Evolutionary conservation across 139 green algal species (phyloP).

Genomic region (Astrephomene gubernaculifera): DNA sequence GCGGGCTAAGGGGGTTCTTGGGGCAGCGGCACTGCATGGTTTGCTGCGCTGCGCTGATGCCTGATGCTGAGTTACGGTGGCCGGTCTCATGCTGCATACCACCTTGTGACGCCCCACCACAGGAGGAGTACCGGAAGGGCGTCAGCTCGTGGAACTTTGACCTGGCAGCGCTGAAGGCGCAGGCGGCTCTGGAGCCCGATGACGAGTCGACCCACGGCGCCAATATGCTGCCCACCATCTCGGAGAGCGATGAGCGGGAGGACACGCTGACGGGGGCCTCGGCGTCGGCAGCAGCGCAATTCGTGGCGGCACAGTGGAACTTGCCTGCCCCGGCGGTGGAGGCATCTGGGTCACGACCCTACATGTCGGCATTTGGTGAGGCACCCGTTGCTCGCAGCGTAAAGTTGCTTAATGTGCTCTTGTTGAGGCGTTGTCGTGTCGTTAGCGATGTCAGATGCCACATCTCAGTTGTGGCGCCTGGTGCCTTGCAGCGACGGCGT

Average conservation of each 20-base stretch:
- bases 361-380: conserved; percentile 26
- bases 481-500: not conserved
- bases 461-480: not conserved
- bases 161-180: conserved; percentile 86
- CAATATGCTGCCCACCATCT: conserved; percentile 58
- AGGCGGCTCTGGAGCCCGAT: conserved; percentile 73
- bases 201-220: conserved; percentile 13
- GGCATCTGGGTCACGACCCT: not conserved
- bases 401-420: too few relatives aligned
- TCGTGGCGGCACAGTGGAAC: conserved; percentile 12
- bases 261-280: not conserved
- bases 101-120: too few relatives aligned
- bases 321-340: not conserved
- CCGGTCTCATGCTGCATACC: too few relatives aligned
- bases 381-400: not conserved
- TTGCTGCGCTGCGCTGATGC: too few relatives aligned
- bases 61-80: too few relatives aligned
- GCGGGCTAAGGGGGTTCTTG: too few relatives aligned
- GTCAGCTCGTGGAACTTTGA: conserved; percentile 96
- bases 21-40: too few relatives aligned
- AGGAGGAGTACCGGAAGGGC: conserved; percentile 89
- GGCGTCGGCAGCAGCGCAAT: not conserved
- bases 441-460: too few relatives aligned
- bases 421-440: too few relatives aligned
- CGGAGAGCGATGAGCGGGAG: conserved; percentile 51